These are phyloP conservation scores for Lavandula angustifolia DNA, from an alignment of 257 asterid species.

Conservation along the genomic window DNA sequence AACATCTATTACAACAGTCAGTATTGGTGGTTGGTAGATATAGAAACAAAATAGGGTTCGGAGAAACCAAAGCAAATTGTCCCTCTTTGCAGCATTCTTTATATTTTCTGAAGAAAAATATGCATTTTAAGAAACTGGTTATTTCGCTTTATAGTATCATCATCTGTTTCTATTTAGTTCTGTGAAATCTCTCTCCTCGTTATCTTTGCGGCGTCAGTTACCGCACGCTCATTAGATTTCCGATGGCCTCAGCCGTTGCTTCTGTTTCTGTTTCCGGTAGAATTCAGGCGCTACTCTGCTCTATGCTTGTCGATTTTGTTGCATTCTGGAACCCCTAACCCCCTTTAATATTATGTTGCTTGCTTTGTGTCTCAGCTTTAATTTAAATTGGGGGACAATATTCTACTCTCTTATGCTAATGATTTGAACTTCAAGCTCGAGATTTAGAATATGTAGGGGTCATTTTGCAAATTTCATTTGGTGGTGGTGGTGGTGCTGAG, in stretches of 20 bases:
- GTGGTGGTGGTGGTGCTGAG: neutral
- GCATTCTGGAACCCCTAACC: neutral
- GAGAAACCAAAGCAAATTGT: too few relatives aligned
- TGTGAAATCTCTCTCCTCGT: too few relatives aligned
- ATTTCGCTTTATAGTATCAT: slow-evolving; percentile 9
- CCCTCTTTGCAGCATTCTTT: too few relatives aligned
- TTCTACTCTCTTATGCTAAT: slow-evolving; percentile 8
- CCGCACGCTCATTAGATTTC: slow-evolving; percentile 20
- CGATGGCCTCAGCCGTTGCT: slow-evolving; percentile 59
- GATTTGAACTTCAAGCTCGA: slow-evolving; percentile 3
- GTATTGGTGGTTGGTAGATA: too few relatives aligned
- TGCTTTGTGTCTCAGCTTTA: neutral
- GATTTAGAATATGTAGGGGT: slow-evolving; percentile 10
- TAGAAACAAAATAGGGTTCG: too few relatives aligned
- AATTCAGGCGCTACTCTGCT: neutral
- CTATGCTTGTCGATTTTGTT: neutral
- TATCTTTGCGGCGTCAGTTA: slow-evolving; percentile 12
- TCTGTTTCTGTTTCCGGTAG: slow-evolving; percentile 52
- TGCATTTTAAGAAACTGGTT: neutral
- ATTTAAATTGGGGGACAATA: neutral
- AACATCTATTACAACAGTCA: too few relatives aligned
- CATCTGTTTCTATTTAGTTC: slow-evolving; percentile 1
- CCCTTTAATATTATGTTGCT: neutral
- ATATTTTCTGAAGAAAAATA: neutral
- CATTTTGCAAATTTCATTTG: neutral